Percentiles rank a stretch among this genome's conserved stretches.
Evolutionary conservation across 2,329 filamentous ascomycete species (phyloP).

Genomic region (Cladosporium cucumerinum): DNA sequence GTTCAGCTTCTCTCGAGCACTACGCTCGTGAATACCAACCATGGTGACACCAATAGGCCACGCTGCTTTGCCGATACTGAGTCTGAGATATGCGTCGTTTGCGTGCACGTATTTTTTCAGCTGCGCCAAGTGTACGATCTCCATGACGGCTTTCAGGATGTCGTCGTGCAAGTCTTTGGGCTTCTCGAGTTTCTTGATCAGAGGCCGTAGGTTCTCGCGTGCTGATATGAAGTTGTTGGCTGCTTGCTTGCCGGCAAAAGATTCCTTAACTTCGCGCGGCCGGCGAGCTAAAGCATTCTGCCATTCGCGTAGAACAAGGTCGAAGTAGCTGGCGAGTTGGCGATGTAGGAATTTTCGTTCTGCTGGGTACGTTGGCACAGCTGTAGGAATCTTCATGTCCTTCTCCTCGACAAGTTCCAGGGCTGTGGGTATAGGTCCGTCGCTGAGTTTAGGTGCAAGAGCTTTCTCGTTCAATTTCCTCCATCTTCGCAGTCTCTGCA

Average conservation of each 20-base stretch:
- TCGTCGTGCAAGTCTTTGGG: slow-evolving; percentile 74
- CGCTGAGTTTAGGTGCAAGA: slow-evolving; percentile 48
- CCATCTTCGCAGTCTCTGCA: slow-evolving; percentile 66
- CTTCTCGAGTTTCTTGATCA: slow-evolving; percentile 87
- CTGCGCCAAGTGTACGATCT: slow-evolving; percentile 89
- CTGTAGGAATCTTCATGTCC: slow-evolving; percentile 77
- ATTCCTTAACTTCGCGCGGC: slow-evolving; percentile 59
- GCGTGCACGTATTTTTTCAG: slow-evolving; percentile 90
- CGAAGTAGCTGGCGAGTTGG: slow-evolving; percentile 92
- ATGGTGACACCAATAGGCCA: slow-evolving; percentile 99
- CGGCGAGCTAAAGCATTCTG: slow-evolving; percentile 67
- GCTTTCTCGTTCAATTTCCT: slow-evolving; percentile 53
- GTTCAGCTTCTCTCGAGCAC: slow-evolving; percentile 90
- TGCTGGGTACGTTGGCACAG: slow-evolving; percentile 60
- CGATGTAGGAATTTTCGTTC: slow-evolving; percentile 72
- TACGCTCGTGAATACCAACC: slow-evolving; percentile 98
- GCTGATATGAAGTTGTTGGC: slow-evolving; percentile 83
- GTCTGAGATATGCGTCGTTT: slow-evolving; percentile 86
- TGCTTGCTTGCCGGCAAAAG: slow-evolving; percentile 76
- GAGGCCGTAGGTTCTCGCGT: slow-evolving; percentile 78
- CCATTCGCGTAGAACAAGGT: slow-evolving; percentile 90
- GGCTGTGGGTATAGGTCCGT: slow-evolving; percentile 83
- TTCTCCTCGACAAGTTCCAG: slow-evolving; percentile 75
- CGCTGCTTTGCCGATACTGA: slow-evolving; percentile 71
- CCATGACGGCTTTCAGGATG: slow-evolving; percentile 65